Base-by-base conservation (phyloP, 164 flowering plant genomes). In the Dillenia suffruticosa region DNA sequence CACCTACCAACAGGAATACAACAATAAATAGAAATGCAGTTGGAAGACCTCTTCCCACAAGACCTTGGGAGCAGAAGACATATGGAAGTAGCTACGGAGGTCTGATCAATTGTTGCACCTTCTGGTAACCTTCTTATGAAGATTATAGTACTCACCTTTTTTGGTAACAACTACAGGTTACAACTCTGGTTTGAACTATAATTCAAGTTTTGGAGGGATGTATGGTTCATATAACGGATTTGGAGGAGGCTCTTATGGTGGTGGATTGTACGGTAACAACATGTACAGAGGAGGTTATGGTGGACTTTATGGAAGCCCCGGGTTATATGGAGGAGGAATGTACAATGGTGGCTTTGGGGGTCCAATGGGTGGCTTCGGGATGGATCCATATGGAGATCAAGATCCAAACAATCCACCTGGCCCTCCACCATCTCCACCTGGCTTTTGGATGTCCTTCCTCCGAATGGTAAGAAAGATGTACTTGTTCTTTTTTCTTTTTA, bases 391-490 rank as follows among this genome's bases (percentile, higher is more conserved):
- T 69, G 96, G 90, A 11, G 84, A 68, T 59, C 87, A 86, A 72
- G 98, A 89, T 82, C 98, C 97, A 61, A 90, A 93, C 68, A 78
- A 90, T 77, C 97, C 97, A 22, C 82, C 53, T 78, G 96, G 90
- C 55, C 73, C 65, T 48, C 90, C 98, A 56, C 59, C 96, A 45
- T 79, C 85, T 51, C 96, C 97, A 2, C 98, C 98, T 46, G 85
- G 96, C 17, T 93, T 93, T 67, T 93, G 98, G 97, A 72, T 90
- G 49, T 90, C 98, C 46, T 72, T 87, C 55, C 82, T 93, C 60
- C 76, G 81, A 12, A 80, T 81, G 84, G 92, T 86, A 76, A 77
- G 86, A 2, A 67, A 67, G 13, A 70, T 66, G 64, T 71, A 57
- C 54, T 58, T 32, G 40, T 63, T 12, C 57, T 54, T 11, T 54